Base-by-base conservation (phyloP, 352 stramenopile species). In the Globisporangium barbulae region DNA sequence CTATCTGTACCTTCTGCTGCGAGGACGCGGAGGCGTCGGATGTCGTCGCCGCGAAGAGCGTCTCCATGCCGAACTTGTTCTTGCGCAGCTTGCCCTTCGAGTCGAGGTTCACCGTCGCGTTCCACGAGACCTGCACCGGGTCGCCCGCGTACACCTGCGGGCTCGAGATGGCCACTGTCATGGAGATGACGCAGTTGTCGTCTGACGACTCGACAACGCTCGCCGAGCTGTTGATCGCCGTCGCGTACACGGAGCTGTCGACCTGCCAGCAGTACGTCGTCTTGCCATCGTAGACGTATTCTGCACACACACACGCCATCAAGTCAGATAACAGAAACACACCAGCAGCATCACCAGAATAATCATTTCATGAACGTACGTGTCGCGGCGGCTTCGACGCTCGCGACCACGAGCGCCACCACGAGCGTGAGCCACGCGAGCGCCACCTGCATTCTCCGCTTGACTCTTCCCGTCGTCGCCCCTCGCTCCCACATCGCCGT, bases 241-340 rank as follows among this genome's bases (percentile, higher is more conserved):
- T 84, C 10, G 74, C 71, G 59, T 85, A 88, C 28, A 88, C 78
- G 22, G 76, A 85, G 42, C 70, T 71, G 44, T 74, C 76, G 17
- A 88, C 76, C 47, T 82, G 65, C 78, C 78, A 88, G 74, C 78
- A 88, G 65, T 85, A 85, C 22, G 78, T 87, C 49, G 76, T 87
- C 55, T 66, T 60, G 25, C 78, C 74, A 39, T 87, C 76, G 56
- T 71, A 64, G 12, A 47, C 50, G 61, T 64, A 71, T 35, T 64
- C 63, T 69, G 50, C 7, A 30, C 3, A 33, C 3, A 5, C 7
- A 37, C 9, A 28, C 28, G 35, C 6, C 31, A 25, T 37, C n/a
- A 39, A 35, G 49, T 56, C 50, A 56, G 30, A 28, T 17, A 56
- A 8, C 9, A 42, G 22, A 25, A 17, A n/a, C 8, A 45, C 8